A percentile compares a stretch with the other conserved stretches of the same genome.
Conservation (phyloP, 2,329 filamentous ascomycete species). For the Ustulina deusta region DNA sequence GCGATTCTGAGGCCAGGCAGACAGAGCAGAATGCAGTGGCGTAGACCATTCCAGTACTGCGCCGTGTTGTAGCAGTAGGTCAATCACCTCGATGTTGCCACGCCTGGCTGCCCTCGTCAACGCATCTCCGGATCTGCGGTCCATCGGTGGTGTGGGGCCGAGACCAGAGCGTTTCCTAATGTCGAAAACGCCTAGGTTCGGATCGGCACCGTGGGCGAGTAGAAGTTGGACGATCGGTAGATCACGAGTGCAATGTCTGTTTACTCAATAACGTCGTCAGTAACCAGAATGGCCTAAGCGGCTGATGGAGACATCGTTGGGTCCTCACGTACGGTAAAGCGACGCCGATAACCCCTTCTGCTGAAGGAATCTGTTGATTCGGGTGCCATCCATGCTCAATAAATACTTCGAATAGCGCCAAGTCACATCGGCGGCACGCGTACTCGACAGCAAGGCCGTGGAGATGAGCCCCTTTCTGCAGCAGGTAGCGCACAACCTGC, state of each 20-base stretch:
- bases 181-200: constrained; percentile 7
- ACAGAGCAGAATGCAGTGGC: neutral
- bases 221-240: neutral
- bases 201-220: constrained; percentile 13
- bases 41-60: constrained; percentile 10
- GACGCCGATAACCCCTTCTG: neutral
- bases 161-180: neutral
- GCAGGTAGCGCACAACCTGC: constrained; percentile 5
- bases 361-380: constrained; percentile 5
- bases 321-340: constrained; percentile 8
- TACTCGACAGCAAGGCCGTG: neutral
- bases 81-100: neutral
- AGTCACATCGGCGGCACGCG: neutral
- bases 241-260: constrained; percentile 5
- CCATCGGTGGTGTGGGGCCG: neutral
- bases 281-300: no score
- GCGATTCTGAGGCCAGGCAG: neutral
- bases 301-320: no score
- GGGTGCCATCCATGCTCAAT: constrained; percentile 16
- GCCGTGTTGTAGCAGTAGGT: constrained; percentile 9
- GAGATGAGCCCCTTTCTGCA: constrained; percentile 2
- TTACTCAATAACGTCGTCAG: neutral
- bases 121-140: constrained; percentile 5
- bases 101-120: neutral
- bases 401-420: neutral